Evolutionary conservation across 2,329 filamentous ascomycete species (phyloP).

Genomic region (Talaromyces sp.): DNA sequence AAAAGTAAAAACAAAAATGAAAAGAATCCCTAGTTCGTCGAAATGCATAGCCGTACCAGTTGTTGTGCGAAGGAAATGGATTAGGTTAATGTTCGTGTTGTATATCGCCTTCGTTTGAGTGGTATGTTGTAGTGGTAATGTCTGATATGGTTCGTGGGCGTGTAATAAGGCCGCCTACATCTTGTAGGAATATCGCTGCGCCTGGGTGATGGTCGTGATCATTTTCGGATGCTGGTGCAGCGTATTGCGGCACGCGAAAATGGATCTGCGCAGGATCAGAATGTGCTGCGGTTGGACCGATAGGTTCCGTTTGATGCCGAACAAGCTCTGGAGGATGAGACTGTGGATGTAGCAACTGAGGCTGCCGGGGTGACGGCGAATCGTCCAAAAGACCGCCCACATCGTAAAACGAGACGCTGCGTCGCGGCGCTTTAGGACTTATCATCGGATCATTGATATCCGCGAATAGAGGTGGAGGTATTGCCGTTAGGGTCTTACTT

Average conservation of each 20-base stretch:
- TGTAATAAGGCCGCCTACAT: not conserved
- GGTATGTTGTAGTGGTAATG: not conserved
- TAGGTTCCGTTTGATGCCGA: not conserved
- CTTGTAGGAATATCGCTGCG: not conserved
- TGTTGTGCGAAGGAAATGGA: too few species aligned
- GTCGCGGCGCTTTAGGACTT: conserved; percentile 46
- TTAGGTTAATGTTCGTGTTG: not conserved
- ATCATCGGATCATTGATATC: conserved; percentile 9
- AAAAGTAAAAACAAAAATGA: not conserved
- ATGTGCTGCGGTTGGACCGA: not conserved
- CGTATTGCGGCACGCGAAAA: not conserved
- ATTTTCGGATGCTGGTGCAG: not conserved
- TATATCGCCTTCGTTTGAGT: not conserved
- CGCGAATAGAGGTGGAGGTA: not conserved
- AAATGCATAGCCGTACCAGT: not conserved
- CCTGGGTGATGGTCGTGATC: not conserved
- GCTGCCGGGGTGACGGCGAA: conserved; percentile 39
- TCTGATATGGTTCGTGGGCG: not conserved
- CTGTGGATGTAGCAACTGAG: not conserved
- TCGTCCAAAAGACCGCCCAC: conserved; percentile 70
- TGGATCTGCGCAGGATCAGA: not conserved
- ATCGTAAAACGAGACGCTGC: conserved; percentile 77
- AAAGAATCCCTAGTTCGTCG: not conserved
- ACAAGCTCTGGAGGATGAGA: not conserved
- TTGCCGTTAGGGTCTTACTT: not conserved